Conservation (phyloP, 2,329 filamentous ascomycete species). For the Dactylonectria macrodidyma region DNA sequence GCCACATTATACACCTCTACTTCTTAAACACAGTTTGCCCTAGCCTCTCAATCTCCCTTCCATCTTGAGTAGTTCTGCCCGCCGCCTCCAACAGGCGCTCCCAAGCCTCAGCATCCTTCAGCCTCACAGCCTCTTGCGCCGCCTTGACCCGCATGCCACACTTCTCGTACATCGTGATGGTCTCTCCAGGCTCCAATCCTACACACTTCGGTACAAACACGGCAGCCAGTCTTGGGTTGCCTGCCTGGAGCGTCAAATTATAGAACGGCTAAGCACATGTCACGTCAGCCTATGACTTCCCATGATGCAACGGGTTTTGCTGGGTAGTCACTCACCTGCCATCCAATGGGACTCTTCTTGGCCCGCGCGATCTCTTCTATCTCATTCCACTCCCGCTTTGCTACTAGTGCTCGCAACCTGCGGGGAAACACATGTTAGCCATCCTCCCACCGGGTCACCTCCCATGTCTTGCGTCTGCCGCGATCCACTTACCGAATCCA, state of each 20-base stretch:
- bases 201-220: slow-evolving; percentile 92
- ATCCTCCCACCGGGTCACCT: slow-evolving; percentile 22
- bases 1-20: slow-evolving; percentile 30
- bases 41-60: slow-evolving; percentile 86
- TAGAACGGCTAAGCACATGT: slow-evolving; percentile 79
- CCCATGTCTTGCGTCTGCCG: slow-evolving; percentile 29
- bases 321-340: slow-evolving; percentile 78
- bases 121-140: slow-evolving; percentile 89
- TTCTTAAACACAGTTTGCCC: slow-evolving; percentile 72
- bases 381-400: slow-evolving; percentile 92
- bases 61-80: slow-evolving; percentile 75
- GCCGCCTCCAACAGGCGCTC: slow-evolving; percentile 82
- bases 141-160: slow-evolving; percentile 92
- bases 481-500: slow-evolving; percentile 75
- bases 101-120: slow-evolving; percentile 84
- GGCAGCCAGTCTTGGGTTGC: slow-evolving; percentile 88
- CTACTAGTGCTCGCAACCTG: slow-evolving; percentile 88
- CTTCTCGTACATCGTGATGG: slow-evolving; percentile 95
- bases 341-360: slow-evolving; percentile 93
- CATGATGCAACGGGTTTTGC: slow-evolving; percentile 2
- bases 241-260: slow-evolving; percentile 88
- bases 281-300: slow-evolving; percentile 34
- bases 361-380: slow-evolving; percentile 86
- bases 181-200: slow-evolving; percentile 75
- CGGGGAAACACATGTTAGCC: slow-evolving; percentile 39